A percentile compares a stretch with the other conserved stretches of the same genome.
These are phyloP conservation scores for Talaromyces sp. DNA, from an alignment of 2,329 filamentous ascomycete genomes.

Conservation along the genomic window DNA sequence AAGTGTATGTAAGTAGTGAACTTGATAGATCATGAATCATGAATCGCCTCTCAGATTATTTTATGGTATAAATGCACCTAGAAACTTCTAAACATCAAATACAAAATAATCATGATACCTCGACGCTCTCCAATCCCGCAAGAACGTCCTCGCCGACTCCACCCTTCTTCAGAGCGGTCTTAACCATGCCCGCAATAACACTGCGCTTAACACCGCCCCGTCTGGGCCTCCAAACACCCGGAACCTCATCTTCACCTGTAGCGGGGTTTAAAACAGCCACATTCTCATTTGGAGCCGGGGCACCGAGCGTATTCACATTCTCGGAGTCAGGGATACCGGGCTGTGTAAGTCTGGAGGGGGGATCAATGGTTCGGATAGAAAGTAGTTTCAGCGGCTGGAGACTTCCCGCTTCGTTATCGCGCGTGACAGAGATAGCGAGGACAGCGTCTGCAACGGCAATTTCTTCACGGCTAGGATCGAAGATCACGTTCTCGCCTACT, in stretches of 20 bases:
- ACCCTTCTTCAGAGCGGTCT: constrained; percentile 72
- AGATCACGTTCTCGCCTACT: constrained; percentile 85
- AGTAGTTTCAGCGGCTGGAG: constrained; percentile 59
- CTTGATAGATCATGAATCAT: constrained; percentile 12
- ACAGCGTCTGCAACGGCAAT: constrained; percentile 89
- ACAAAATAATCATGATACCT: constrained; percentile 53
- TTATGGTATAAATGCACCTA: constrained; percentile 16
- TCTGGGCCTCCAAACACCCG: constrained; percentile 82
- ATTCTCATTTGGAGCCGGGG: constrained; percentile 44
- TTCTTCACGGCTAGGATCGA: constrained; percentile 89
- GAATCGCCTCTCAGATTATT: constrained; percentile 24
- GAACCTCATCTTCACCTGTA: constrained; percentile 61
- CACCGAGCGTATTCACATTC: constrained; percentile 57
- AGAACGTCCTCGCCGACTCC: constrained; percentile 87
- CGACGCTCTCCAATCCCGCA: constrained; percentile 71
- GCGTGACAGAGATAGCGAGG: constrained; percentile 77
- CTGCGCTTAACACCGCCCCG: constrained; percentile 78
- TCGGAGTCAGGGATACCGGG: constrained; percentile 68
- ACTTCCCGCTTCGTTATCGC: constrained; percentile 18
- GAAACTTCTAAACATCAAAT: too few relatives aligned
- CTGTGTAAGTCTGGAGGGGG: constrained; percentile 71
- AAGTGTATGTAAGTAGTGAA: constrained; percentile 1
- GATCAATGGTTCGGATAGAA: constrained; percentile 72
- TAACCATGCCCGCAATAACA: constrained; percentile 73
- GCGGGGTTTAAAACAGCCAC: constrained; percentile 47